phyloP scores from a whole-genome alignment of 129 eudicot genomes.

The Pulicaria dysenterica region DNA sequence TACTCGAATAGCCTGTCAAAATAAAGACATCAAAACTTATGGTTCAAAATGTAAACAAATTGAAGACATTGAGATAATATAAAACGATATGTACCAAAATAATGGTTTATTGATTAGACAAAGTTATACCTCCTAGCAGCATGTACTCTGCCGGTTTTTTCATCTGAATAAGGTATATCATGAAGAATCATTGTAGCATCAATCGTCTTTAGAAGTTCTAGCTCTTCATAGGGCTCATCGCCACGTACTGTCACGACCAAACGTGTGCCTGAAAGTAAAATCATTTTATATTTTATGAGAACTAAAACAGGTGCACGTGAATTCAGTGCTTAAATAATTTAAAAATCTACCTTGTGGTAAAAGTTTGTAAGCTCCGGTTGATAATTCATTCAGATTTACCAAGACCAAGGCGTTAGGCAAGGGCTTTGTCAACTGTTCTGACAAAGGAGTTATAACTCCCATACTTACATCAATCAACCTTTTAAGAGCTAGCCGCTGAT shows the following conservation, averaged over 20 bases:
- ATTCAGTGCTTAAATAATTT: background rate
- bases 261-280: constrained; percentile 63
- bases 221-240: constrained; percentile 80
- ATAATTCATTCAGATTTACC: constrained; percentile 75
- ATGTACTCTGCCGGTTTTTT: constrained; percentile 87
- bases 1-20: constrained; percentile 81
- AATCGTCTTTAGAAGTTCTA: constrained; percentile 59
- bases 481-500: constrained; percentile 84
- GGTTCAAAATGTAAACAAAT: no score
- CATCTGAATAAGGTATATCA: constrained; percentile 70
- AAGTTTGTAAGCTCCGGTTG: constrained; percentile 82
- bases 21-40: background rate
- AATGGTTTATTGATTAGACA: background rate
- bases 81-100: background rate
- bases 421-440: constrained; percentile 87
- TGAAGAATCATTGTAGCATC: constrained; percentile 93
- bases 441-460: constrained; percentile 92
- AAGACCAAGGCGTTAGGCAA: constrained; percentile 85
- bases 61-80: no score
- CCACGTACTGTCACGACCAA: constrained; percentile 88
- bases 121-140: constrained; percentile 81
- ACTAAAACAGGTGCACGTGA: constrained; percentile 4
- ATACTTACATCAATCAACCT: constrained; percentile 89
- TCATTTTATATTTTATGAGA: constrained; percentile 15
- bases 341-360: constrained; percentile 70